A percentile compares a stretch with the other conserved stretches of the same genome.
phyloP scores from a whole-genome alignment of 2,329 filamentous ascomycete species.

The Uncinocarpus reesii region DNA sequence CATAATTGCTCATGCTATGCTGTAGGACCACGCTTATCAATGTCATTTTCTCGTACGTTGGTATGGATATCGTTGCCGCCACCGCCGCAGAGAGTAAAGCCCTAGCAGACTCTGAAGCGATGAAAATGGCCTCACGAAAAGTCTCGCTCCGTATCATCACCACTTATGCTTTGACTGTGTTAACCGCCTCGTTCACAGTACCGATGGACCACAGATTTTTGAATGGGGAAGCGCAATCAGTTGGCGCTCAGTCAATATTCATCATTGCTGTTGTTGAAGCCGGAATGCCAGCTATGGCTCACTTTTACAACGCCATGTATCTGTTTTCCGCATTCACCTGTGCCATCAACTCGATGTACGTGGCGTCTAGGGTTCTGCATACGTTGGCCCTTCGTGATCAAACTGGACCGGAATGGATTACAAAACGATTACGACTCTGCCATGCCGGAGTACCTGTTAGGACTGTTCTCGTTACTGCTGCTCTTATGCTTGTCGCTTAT shows the following conservation, averaged over 20 bases:
- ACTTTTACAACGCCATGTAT: constrained; percentile 39
- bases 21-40: constrained; percentile 36
- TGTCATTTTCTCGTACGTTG: constrained; percentile 37
- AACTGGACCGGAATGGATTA: constrained; percentile 36
- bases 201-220: constrained; percentile 35
- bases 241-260: constrained; percentile 31
- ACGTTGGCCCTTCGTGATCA: constrained; percentile 32
- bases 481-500: constrained; percentile 33
- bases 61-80: constrained; percentile 37
- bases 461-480: constrained; percentile 33
- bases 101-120: constrained; percentile 33
- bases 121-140: constrained; percentile 39
- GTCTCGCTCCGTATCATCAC: constrained; percentile 36
- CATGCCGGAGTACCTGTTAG: constrained; percentile 33
- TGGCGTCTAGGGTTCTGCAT: constrained; percentile 36
- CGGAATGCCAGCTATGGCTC: constrained; percentile 30
- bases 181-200: constrained; percentile 37
- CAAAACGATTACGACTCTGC: constrained; percentile 29
- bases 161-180: constrained; percentile 35
- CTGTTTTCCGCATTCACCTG: constrained; percentile 37
- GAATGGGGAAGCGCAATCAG: constrained; percentile 32
- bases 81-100: constrained; percentile 38
- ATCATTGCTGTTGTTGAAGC: constrained; percentile 36
- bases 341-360: constrained; percentile 37
- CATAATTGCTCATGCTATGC: constrained; percentile 17